Conservation (phyloP, 1,139 yeast genomes). For the Suhomyces bribrorum region DNA sequence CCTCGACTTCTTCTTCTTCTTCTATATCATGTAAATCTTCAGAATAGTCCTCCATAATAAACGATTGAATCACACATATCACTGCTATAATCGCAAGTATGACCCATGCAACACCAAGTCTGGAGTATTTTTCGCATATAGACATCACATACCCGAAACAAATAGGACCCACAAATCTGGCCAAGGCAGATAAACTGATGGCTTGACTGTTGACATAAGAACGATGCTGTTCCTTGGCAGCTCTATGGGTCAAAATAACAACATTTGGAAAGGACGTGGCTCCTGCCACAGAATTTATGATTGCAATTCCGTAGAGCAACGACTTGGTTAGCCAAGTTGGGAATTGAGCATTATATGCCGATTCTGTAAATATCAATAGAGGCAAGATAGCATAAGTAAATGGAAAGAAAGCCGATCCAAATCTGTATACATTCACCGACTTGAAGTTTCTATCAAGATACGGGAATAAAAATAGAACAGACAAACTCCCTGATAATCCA, state of each 20-base stretch:
- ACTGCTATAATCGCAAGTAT: conserved; percentile 38
- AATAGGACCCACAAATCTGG: conserved; percentile 60
- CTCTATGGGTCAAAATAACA: conserved; percentile 47
- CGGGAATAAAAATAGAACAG: conserved; percentile 26
- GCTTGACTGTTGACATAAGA: conserved; percentile 54
- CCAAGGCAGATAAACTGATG: conserved; percentile 51
- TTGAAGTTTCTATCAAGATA: conserved; percentile 23
- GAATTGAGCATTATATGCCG: conserved; percentile 16
- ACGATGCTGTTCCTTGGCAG: conserved; percentile 48
- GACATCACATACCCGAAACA: conserved; percentile 60
- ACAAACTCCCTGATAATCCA: conserved; percentile 27
- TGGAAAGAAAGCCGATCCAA: conserved; percentile 24
- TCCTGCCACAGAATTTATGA: conserved; percentile 11
- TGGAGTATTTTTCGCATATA: conserved; percentile 21
- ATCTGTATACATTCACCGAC: conserved; percentile 23
- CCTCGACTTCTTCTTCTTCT: conserved; percentile 1
- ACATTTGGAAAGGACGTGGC: conserved; percentile 44
- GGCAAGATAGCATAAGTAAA: conserved; percentile 25
- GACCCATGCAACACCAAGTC: conserved; percentile 57
- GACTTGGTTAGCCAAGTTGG: conserved; percentile 17
- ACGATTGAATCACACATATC: conserved; percentile 32
- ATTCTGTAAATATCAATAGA: conserved; percentile 22
- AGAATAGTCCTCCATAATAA: conserved; percentile 33
- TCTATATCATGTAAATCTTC: conserved; percentile 16
- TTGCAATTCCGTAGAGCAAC: conserved; percentile 20